A percentile compares a stretch with the other conserved stretches of the same genome.
phyloP scores from a whole-genome alignment of 2,329 filamentous ascomycete species.

The Tolypocladium capitatum region DNA sequence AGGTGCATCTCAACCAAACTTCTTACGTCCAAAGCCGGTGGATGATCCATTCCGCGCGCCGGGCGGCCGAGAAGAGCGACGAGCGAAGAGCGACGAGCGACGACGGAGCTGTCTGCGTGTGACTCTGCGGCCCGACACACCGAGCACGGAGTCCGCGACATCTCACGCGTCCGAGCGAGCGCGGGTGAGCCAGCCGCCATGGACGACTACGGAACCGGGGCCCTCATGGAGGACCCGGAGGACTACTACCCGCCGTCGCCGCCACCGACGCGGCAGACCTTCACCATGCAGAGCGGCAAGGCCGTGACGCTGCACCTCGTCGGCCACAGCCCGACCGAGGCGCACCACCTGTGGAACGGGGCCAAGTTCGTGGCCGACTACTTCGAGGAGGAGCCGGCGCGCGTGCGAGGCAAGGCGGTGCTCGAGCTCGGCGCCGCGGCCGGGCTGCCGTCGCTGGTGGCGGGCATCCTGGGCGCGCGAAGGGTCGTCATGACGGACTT shows the following conservation, averaged over 20 bases:
- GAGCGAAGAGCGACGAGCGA: not conserved
- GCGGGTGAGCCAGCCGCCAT: conserved; percentile 10
- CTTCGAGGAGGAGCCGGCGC: conserved; percentile 54
- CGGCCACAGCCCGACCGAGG: conserved; percentile 79
- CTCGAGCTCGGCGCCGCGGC: conserved; percentile 84
- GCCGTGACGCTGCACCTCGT: conserved; percentile 63
- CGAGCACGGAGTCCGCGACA: not conserved
- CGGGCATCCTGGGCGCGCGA: conserved; percentile 56
- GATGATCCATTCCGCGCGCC: not conserved
- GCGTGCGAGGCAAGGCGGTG: conserved; percentile 56
- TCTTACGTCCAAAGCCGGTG: not conserved
- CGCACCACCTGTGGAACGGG: conserved; percentile 85
- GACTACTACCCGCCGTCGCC: conserved; percentile 71
- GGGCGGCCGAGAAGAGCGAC: not conserved
- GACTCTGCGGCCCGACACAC: not conserved
- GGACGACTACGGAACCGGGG: conserved; percentile 24
- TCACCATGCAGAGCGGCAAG: conserved; percentile 54
- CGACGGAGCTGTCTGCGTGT: not conserved
- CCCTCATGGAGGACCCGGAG: conserved; percentile 68
- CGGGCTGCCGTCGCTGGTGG: conserved; percentile 69
- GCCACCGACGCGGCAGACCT: conserved; percentile 57
- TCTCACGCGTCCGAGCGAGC: not conserved
- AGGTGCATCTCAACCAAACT: not conserved
- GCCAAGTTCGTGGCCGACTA: conserved; percentile 65
- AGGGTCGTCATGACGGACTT: conserved; percentile 77